A percentile compares a stretch with the other conserved stretches of the same genome.
Conservation (phyloP, 495 filamentous ascomycete genomes). For the Penicillium steckii region DNA sequence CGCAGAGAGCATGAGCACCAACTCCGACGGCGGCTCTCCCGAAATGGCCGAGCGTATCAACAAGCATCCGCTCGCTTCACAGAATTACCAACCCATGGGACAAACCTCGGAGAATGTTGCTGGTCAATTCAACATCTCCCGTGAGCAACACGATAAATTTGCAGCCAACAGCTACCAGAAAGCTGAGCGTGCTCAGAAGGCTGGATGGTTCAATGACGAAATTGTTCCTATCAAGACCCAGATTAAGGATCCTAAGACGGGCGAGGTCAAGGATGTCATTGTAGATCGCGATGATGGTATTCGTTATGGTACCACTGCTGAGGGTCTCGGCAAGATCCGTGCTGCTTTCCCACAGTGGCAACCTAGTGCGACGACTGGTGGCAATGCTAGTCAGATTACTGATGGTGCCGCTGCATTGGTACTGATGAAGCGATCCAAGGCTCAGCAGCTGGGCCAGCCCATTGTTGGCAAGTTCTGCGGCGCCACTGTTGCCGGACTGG, state of each 20-base stretch:
- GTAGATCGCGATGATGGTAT: constrained; percentile 87
- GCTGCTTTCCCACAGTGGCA: constrained; percentile 87
- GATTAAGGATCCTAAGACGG: constrained; percentile 79
- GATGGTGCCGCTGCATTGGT: constrained; percentile 90
- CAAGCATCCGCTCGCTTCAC: constrained; percentile 66
- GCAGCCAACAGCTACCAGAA: constrained; percentile 82
- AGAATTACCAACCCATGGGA: constrained; percentile 92
- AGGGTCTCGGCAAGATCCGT: constrained; percentile 77
- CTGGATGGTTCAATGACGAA: constrained; percentile 88
- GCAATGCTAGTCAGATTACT: constrained; percentile 91
- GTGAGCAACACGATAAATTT: constrained; percentile 75
- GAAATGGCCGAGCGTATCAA: constrained; percentile 75
- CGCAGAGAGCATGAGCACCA: constrained; percentile 82
- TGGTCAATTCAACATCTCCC: constrained; percentile 75
- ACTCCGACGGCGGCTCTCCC: constrained; percentile 64
- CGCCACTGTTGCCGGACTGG: constrained; percentile 81
- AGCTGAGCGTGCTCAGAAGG: constrained; percentile 88
- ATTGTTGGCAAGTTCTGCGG: constrained; percentile 91
- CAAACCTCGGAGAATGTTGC: constrained; percentile 95
- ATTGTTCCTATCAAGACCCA: constrained; percentile 81
- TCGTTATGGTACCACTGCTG: constrained; percentile 83
- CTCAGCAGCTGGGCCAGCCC: constrained; percentile 78
- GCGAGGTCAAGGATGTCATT: constrained; percentile 71
- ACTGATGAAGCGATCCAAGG: constrained; percentile 89
- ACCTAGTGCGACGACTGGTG: constrained; percentile 81